Conservation (phyloP, 129 eudicot genomes). For the Flaveria brownii region DNA sequence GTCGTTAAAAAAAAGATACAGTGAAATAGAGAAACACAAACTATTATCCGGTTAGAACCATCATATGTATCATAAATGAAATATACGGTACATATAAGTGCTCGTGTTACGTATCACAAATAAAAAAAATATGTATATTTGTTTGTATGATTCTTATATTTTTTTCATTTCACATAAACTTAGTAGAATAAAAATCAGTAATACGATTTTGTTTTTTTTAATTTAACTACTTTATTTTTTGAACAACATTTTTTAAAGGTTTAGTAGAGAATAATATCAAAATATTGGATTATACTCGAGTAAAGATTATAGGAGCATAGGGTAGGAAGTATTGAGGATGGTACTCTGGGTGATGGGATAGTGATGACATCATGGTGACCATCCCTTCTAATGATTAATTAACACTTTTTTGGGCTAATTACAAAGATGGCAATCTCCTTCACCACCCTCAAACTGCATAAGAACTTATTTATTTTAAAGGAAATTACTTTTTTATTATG, state of each 20-base stretch:
- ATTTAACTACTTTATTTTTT: no score
- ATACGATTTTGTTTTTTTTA: no score
- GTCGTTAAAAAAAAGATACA: no score
- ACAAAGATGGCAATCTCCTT: conserved; percentile 24
- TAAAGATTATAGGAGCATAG: background rate
- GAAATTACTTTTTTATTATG: background rate
- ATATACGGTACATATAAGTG: no score
- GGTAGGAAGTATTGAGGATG: conserved; percentile 22
- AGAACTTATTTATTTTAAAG: background rate
- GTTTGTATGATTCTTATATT: no score
- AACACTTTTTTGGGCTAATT: conserved; percentile 22
- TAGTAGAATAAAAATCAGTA: no score
- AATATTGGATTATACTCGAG: background rate
- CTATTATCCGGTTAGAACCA: no score
- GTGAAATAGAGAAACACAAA: no score
- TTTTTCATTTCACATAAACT: no score
- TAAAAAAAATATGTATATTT: no score
- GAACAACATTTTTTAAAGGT: background rate
- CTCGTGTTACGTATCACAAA: no score
- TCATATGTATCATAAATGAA: no score
- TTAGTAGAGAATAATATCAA: background rate
- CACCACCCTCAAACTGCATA: background rate
- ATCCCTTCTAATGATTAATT: conserved; percentile 27
- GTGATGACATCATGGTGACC: conserved; percentile 28
- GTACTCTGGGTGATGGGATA: conserved; percentile 38